These are phyloP conservation scores for Yamadazyma siamensis DNA, from an alignment of 1,139 yeast species.

Conservation along the genomic window DNA sequence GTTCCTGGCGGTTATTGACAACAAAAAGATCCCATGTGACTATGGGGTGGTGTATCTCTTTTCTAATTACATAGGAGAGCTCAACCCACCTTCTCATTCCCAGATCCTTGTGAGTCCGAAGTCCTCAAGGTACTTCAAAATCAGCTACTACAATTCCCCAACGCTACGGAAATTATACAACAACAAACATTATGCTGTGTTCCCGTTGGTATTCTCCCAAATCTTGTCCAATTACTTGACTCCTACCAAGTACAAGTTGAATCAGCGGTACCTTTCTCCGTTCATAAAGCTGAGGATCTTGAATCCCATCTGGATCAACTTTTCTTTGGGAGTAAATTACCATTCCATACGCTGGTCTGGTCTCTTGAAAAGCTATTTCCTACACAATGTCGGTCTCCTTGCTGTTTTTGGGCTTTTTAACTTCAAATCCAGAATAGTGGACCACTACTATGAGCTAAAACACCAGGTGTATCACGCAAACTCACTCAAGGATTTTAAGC, in stretches of 20 bases:
- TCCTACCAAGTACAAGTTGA: constrained; percentile 36
- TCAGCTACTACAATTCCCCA: constrained; percentile 21
- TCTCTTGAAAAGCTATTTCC: constrained; percentile 23
- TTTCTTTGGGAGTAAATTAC: constrained; percentile 24
- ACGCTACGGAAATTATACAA: constrained; percentile 22
- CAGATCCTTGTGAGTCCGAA: constrained; percentile 28
- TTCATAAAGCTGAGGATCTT: constrained; percentile 29
- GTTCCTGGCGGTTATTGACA: constrained; percentile 29
- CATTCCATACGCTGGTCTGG: constrained; percentile 30
- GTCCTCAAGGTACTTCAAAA: constrained; percentile 24
- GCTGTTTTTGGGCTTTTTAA: constrained; percentile 18
- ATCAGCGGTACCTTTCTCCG: constrained; percentile 36
- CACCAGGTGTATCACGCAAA: constrained; percentile 16
- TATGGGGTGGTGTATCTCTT: constrained; percentile 35
- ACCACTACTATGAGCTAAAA: constrained; percentile 27
- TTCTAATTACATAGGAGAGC: constrained; percentile 30
- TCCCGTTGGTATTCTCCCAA: constrained; percentile 38
- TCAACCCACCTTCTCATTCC: constrained; percentile 35
- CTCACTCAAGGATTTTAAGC: constrained; percentile 8
- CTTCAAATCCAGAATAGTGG: constrained; percentile 24
- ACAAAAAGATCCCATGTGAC: constrained; percentile 34
- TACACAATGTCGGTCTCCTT: constrained; percentile 25
- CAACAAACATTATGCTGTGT: constrained; percentile 32
- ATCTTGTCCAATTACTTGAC: constrained; percentile 42
- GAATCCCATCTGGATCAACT: constrained; percentile 46